Percentiles rank a stretch among this genome's conserved stretches.
phyloP scores from a whole-genome alignment of 2,329 filamentous ascomycete genomes.

The Beauveria australis region DNA sequence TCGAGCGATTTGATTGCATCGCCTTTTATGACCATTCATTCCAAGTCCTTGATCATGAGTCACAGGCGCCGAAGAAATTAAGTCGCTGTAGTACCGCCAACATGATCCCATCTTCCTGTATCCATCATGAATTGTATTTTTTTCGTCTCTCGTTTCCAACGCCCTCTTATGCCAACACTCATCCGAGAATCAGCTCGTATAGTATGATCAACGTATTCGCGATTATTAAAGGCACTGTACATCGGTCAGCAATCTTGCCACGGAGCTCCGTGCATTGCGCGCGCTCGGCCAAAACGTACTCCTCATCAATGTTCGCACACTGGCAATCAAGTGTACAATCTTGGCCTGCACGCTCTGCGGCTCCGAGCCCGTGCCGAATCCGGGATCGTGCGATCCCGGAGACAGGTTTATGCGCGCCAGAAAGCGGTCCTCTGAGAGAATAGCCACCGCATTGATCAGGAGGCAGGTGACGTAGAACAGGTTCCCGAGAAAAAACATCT shows the following conservation, averaged over 20 bases:
- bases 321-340: slow-evolving; percentile 73
- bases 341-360: slow-evolving; percentile 65
- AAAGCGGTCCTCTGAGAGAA: slow-evolving; percentile 83
- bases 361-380: slow-evolving; percentile 60
- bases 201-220: slow-evolving; percentile 70
- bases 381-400: slow-evolving; percentile 51
- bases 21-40: slow-evolving; percentile 2
- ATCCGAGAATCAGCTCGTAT: slow-evolving; percentile 65
- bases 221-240: slow-evolving; percentile 64
- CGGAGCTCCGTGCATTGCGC: slow-evolving; percentile 25
- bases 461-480: slow-evolving; percentile 70
- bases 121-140: not conserved
- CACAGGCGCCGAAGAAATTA: not conserved
- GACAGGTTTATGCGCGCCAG: slow-evolving; percentile 72
- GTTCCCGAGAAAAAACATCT: slow-evolving; percentile 55
- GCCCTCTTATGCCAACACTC: slow-evolving; percentile 17
- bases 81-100: not conserved
- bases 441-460: slow-evolving; percentile 76
- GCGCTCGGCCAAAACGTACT: slow-evolving; percentile 41
- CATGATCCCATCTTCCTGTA: not conserved
- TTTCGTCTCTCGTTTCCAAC: not conserved
- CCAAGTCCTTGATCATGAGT: not conserved
- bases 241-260: not conserved
- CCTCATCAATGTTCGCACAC: slow-evolving; percentile 77
- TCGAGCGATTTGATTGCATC: slow-evolving; percentile 1